Evolutionary conservation across 345 rosid species (phyloP), one percentile per base, ranked within the genome.

Genomic region (Syzygium aromaticum): DNA sequence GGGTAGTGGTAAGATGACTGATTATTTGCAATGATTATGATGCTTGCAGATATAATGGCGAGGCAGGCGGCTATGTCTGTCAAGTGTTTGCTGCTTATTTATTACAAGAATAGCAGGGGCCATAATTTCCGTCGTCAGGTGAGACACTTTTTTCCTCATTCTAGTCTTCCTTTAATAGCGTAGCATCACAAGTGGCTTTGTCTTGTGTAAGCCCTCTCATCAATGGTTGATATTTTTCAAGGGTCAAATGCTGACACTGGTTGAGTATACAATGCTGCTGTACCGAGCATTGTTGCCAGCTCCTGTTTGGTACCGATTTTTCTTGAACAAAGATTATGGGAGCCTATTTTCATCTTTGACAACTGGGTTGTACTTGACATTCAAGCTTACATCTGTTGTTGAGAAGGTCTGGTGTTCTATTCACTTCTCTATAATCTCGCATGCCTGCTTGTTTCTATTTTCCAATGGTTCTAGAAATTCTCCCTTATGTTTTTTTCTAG

Each of bases 291-390:
- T 96, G 88, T 88, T 97, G 88, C 98, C 99, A 84, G 93, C 98
- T 52, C 98, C 99, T 49, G 97, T 95, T 77, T 97, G 98, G 98
- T 95, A 95, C 88, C 96, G 97, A 73, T 96, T 95, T 93, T 97
- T 97, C 90, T 90, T 95, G 88, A 95, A 94, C 93, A 97, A 95
- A 90, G 96, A 95, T 61, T 94, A 95, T 80, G 98, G 98, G 80
- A 97, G 95, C 94, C 92, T 97, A 85, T 97, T 97, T 90, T 95
- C 97, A 9, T 97, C 98, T 19, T 87, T 95, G 87, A 93, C 93
- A 86, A 97, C 98, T 5, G 98, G 98, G 82, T 89, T 96, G 86
- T 97, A 96, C 88, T 92, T 97, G 86, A 97, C 98, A 52, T 94
- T 96, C 95, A 97, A 97, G 92, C 94, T 97, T 80, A 95, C 96